Evolutionary conservation across 106 monocot species (phyloP).

Genomic region (Phalaenopsis equestris): DNA sequence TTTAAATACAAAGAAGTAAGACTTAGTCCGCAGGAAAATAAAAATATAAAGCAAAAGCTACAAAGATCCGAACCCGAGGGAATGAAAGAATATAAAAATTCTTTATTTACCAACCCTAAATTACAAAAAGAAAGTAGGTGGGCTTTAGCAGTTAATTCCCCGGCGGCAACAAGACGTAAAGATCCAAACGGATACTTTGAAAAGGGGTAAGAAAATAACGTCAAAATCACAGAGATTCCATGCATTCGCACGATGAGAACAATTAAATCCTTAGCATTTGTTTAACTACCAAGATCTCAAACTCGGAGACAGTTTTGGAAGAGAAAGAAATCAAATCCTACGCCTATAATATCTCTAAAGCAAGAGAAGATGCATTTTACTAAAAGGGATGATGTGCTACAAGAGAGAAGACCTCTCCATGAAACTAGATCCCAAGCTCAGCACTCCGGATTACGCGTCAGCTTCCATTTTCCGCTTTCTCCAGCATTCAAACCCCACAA

Average conservation of each 20-base stretch:
- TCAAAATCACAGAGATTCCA: neutral
- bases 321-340: neutral
- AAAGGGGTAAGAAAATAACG: neutral
- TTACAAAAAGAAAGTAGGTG: too few relatives aligned
- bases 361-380: neutral
- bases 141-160: neutral
- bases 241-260: neutral
- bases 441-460: neutral
- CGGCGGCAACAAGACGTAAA: neutral
- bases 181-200: neutral
- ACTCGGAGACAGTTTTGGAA: neutral
- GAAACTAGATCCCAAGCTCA: neutral
- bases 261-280: neutral
- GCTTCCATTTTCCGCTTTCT: neutral
- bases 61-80: neutral
- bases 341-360: neutral
- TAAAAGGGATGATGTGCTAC: neutral
- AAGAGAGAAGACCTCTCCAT: neutral
- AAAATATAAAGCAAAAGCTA: neutral
- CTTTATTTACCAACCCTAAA: neutral
- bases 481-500: neutral
- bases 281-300: neutral
- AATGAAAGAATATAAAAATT: neutral
- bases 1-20: too few relatives aligned
- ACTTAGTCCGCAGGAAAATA: too few relatives aligned